phyloP scores from a whole-genome alignment of 306 rosid species.

The Cicer pinnatifidum region DNA sequence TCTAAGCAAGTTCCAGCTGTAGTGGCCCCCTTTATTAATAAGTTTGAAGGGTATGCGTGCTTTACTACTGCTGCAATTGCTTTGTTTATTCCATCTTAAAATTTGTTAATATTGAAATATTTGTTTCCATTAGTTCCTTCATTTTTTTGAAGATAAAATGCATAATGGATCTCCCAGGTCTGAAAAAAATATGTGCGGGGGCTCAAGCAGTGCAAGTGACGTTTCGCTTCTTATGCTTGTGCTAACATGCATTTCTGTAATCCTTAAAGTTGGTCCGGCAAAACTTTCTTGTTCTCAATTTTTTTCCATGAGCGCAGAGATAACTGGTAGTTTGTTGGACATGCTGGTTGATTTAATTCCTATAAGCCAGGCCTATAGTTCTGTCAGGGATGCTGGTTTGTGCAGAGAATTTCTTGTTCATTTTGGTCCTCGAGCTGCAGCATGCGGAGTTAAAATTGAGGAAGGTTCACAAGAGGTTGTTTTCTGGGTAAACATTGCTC shows the following conservation, averaged over 20 bases:
- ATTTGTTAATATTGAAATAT: constrained; percentile 40
- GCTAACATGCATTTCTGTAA: constrained; percentile 79
- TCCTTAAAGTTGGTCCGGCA: constrained; percentile 79
- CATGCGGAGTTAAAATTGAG: constrained; percentile 73
- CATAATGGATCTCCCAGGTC: constrained; percentile 59
- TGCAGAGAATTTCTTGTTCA: constrained; percentile 83
- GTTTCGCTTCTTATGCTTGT: constrained; percentile 81
- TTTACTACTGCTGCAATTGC: constrained; percentile 66
- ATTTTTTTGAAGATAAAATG: constrained; percentile 35
- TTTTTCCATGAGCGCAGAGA: constrained; percentile 70
- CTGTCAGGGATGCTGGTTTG: constrained; percentile 73
- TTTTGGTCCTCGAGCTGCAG: constrained; percentile 93
- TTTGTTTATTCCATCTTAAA: constrained; percentile 57
- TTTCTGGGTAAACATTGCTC: constrained; percentile 91
- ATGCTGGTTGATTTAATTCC: constrained; percentile 78
- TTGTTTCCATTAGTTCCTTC: constrained; percentile 34
- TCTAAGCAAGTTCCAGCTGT: constrained; percentile 80
- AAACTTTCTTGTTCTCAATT: constrained; percentile 87
- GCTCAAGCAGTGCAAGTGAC: constrained; percentile 59
- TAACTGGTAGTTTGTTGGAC: constrained; percentile 91
- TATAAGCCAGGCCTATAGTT: constrained; percentile 74
- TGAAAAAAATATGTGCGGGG: constrained; percentile 52
- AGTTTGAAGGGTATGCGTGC: constrained; percentile 66
- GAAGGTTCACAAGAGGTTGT: constrained; percentile 78
- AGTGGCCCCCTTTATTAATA: constrained; percentile 69